Evolutionary conservation across 208 protist genomes (phyloP), one percentile per base, ranked within the genome.

Genomic region (Leishmania tarentolae): DNA sequence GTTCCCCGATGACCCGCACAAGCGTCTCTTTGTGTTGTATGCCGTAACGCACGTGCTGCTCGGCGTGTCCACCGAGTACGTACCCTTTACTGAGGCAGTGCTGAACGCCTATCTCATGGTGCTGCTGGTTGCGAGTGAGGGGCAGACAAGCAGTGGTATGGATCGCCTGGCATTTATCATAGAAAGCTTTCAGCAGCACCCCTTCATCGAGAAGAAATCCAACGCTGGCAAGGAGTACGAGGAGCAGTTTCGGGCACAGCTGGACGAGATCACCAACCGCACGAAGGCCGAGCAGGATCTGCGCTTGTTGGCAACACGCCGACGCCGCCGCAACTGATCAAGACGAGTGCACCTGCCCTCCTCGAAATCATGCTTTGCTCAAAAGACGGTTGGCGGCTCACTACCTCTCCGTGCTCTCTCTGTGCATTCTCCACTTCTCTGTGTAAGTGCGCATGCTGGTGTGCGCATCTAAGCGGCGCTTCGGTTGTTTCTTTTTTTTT

Each of bases 51-150:
- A 89, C 57, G 91, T 93, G 21, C 61, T 97, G 76, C 88, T 97
- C 6, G 87, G 87, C 31, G 87, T 87, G 24, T 82, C 80, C 66
- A 86, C 86, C 75, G 78, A 92, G 35, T 84, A 91, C 72, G 61
- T 88, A 11, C 84, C 61, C 47, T 94, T 90, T 71, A 94, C 86
- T 37, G 87, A 91, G 47, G 84, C 90, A 19, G 78, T 86, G 46
- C 78, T 97, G 9, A 95, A 95, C 63, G 89, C 91, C 24, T 97
- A 91, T 71, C 83, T 96, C 24, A 95, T 97, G 92, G 88, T 93
- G 76, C 84, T 97, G 44, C 87, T 94, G 56, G 91, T 94, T 3
- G 87, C 90, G 31, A 88, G 82, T 46, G 87, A 89, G 76, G 90
- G 88, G 17, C 94, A 97, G 80, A 92, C 90, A 35, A 83, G 82